Evolutionary conservation across 768 basidiomycete genomes (phyloP).

Genomic region (Tylopilus cervinicoccineus): DNA sequence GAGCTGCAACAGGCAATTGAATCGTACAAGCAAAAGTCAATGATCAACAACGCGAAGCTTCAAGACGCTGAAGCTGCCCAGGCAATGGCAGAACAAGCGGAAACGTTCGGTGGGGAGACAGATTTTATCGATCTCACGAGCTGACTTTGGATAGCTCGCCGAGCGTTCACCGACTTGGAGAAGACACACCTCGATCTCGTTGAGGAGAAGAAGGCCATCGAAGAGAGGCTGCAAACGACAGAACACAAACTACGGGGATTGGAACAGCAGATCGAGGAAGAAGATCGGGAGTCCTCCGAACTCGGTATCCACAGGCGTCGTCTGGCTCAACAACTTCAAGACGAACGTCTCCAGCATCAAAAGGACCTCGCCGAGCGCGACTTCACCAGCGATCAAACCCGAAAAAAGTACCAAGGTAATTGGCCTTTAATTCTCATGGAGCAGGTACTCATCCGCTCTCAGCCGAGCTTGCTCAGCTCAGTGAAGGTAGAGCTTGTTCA

Average conservation of each 20-base stretch:
- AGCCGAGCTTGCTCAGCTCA: slow-evolving; percentile 78
- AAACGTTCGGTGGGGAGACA: slow-evolving; percentile 49
- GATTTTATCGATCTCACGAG: neutral
- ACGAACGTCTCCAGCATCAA: slow-evolving; percentile 72
- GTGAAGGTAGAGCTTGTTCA: slow-evolving; percentile 52
- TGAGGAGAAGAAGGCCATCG: slow-evolving; percentile 49
- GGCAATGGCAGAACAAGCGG: slow-evolving; percentile 60
- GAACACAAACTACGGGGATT: slow-evolving; percentile 56
- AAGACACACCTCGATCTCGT: slow-evolving; percentile 48
- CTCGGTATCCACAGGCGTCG: slow-evolving; percentile 60
- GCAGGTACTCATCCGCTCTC: slow-evolving; percentile 6
- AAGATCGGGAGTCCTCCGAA: slow-evolving; percentile 63
- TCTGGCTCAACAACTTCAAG: slow-evolving; percentile 72
- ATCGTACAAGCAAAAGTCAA: slow-evolving; percentile 61
- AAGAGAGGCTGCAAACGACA: slow-evolving; percentile 45
- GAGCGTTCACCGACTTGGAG: slow-evolving; percentile 59
- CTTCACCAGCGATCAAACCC: slow-evolving; percentile 73
- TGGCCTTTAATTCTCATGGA: neutral
- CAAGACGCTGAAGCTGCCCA: slow-evolving; percentile 67
- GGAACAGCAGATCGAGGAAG: slow-evolving; percentile 61
- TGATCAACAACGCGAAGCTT: slow-evolving; percentile 52
- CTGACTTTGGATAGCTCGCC: slow-evolving; percentile 44
- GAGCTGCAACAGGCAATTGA: slow-evolving; percentile 64
- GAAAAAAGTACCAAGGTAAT: slow-evolving; percentile 82
- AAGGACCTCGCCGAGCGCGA: slow-evolving; percentile 80